Evolutionary conservation across 1,284 basidiomycete species (phyloP).

Genomic region (Boletus sp.): DNA sequence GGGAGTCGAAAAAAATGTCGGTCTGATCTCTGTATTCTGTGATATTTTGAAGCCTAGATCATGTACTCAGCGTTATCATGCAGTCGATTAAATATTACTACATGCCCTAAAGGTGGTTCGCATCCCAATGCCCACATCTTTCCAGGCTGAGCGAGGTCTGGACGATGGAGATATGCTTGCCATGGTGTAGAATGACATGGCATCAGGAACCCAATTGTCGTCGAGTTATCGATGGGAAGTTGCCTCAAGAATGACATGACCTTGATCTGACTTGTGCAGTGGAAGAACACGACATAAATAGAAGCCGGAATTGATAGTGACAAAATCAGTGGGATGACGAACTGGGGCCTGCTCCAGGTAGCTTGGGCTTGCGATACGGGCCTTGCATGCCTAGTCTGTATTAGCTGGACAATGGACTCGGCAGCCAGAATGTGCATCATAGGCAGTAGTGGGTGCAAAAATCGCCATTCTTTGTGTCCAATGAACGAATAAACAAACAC

Average conservation of each 20-base stretch:
- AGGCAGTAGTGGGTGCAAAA: constrained; percentile 89
- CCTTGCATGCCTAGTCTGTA: constrained; percentile 12
- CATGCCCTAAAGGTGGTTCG: constrained; percentile 82
- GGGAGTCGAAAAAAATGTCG: constrained; percentile 77
- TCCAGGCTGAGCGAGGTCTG: constrained; percentile 48
- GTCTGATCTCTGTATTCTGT: constrained; percentile 77
- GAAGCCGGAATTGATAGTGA: constrained; percentile 55
- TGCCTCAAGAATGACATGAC: constrained; percentile 63
- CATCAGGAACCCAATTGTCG: constrained; percentile 81
- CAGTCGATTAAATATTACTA: constrained; percentile 8
- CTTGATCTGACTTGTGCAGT: constrained; percentile 74
- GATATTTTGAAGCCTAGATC: constrained; percentile 46
- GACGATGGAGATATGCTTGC: constrained; percentile 82
- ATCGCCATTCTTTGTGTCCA: constrained; percentile 95
- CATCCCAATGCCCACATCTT: constrained; percentile 83
- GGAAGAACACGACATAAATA: constrained; percentile 67
- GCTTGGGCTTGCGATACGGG: constrained; percentile 11
- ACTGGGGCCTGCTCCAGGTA: constrained; percentile 4
- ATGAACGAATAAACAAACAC: constrained; percentile 72
- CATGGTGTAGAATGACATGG: constrained; percentile 99
- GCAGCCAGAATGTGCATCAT: constrained; percentile 80
- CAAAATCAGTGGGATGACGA: constrained; percentile 41
- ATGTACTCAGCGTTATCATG: constrained; percentile 8
- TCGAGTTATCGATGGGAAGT: constrained; percentile 47
- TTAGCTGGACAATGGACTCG: constrained; percentile 59